phyloP scores from a whole-genome alignment of 1,284 basidiomycete genomes.

The Ustilago cynodontis region DNA sequence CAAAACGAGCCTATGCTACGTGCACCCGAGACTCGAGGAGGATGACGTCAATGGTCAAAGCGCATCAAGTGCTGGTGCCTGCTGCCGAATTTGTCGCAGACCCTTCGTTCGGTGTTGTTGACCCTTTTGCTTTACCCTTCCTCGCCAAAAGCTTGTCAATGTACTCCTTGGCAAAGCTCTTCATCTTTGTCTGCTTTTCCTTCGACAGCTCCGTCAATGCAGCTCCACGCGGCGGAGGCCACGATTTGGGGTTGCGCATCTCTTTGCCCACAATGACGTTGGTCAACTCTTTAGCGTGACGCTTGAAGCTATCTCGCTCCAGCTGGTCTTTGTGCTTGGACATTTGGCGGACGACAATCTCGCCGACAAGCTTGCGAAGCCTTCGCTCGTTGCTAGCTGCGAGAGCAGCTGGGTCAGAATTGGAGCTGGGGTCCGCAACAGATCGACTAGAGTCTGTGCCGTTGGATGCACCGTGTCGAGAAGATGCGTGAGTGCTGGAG shows the following conservation, averaged over 20 bases:
- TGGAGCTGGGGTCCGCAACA: slow-evolving; percentile 11
- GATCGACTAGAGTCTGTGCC: slow-evolving; percentile 12
- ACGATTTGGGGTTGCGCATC: slow-evolving; percentile 76
- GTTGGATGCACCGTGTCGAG: slow-evolving; percentile 10
- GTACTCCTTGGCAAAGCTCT: slow-evolving; percentile 90
- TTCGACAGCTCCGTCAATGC: slow-evolving; percentile 75
- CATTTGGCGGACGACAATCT: slow-evolving; percentile 90
- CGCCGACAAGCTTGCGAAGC: slow-evolving; percentile 84
- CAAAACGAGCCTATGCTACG: neutral
- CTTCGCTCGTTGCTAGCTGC: slow-evolving; percentile 62
- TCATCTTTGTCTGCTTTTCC: slow-evolving; percentile 90
- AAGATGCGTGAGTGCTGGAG: slow-evolving; percentile 9
- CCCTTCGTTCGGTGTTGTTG: slow-evolving; percentile 8
- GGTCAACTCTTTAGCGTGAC: slow-evolving; percentile 92
- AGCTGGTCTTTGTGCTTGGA: slow-evolving; percentile 86
- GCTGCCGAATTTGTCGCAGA: slow-evolving; percentile 1
- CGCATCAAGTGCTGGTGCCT: slow-evolving; percentile 7
- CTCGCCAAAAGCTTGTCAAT: slow-evolving; percentile 62
- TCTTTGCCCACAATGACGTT: slow-evolving; percentile 89
- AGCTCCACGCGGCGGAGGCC: slow-evolving; percentile 74
- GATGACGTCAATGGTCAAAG: neutral
- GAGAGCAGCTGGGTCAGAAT: slow-evolving; percentile 7
- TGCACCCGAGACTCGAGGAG: neutral
- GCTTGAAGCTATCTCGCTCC: slow-evolving; percentile 90
- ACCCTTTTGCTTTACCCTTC: slow-evolving; percentile 28